Percentiles rank a stretch among this genome's conserved stretches.
Evolutionary conservation across 805 yeast species (phyloP).

Genomic region (Nakazawaea wickerhamii): DNA sequence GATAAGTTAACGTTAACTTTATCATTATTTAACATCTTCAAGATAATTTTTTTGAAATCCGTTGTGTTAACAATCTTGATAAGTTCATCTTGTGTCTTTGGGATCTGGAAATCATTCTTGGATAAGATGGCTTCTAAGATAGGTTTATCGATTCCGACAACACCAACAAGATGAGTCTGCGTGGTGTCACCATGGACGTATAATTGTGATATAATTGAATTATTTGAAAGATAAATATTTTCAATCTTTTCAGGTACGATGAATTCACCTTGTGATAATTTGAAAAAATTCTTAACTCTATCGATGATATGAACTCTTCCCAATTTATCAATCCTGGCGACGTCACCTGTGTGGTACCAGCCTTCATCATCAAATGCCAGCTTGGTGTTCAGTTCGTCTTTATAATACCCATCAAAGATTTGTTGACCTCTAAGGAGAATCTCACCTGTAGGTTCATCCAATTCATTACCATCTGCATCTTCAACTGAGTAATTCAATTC

Average conservation of each 20-base stretch:
- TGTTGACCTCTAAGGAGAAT: slow-evolving; percentile 61
- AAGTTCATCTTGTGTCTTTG: background rate
- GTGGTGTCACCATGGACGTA: slow-evolving; percentile 63
- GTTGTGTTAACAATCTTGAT: slow-evolving; percentile 2
- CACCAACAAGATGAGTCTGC: slow-evolving; percentile 50
- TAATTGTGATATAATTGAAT: slow-evolving; percentile 44
- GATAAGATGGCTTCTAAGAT: slow-evolving; percentile 15
- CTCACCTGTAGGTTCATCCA: slow-evolving; percentile 44
- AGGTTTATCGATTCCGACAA: slow-evolving; percentile 52
- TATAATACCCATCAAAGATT: slow-evolving; percentile 50
- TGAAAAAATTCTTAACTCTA: slow-evolving; percentile 76
- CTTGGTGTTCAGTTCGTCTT: slow-evolving; percentile 49
- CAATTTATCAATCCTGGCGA: slow-evolving; percentile 43
- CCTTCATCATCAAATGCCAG: slow-evolving; percentile 50
- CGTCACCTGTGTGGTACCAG: slow-evolving; percentile 61
- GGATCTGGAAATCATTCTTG: background rate
- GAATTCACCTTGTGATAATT: slow-evolving; percentile 61
- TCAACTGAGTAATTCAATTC: slow-evolving; percentile 47
- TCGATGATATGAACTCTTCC: slow-evolving; percentile 63
- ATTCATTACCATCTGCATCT: slow-evolving; percentile 29
- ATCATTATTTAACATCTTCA: slow-evolving; percentile 33
- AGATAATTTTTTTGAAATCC: slow-evolving; percentile 25
- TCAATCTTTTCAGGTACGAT: slow-evolving; percentile 75
- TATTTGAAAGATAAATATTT: slow-evolving; percentile 49
- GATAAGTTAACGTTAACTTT: slow-evolving; percentile 34